phyloP scores from a whole-genome alignment of 306 rosid genomes.

The Canavalia ensiformis region DNA sequence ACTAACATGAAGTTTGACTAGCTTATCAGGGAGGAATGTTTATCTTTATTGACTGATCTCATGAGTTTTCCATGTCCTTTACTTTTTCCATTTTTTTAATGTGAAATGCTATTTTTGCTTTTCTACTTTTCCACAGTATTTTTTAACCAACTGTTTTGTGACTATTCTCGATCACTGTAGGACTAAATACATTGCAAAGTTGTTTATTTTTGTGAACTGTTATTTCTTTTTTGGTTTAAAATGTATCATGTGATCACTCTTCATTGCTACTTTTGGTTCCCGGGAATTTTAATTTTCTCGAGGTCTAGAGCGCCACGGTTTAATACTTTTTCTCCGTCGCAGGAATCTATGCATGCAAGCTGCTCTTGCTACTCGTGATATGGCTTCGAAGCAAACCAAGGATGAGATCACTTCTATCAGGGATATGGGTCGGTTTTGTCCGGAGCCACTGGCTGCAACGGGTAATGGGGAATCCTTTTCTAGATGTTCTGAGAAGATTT shows the following conservation, averaged over 20 bases:
- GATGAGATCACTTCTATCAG: slow-evolving; percentile 47
- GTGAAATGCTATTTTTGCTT: slow-evolving; percentile 5
- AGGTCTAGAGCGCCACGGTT: slow-evolving; percentile 60
- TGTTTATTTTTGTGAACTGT: not conserved
- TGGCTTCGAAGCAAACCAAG: slow-evolving; percentile 45
- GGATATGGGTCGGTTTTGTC: slow-evolving; percentile 40
- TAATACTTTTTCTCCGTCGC: slow-evolving; percentile 61
- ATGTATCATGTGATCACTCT: not conserved
- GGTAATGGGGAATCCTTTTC: slow-evolving; percentile 46
- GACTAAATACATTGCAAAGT: slow-evolving; percentile 12
- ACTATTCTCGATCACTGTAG: slow-evolving; percentile 7
- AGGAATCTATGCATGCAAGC: slow-evolving; percentile 64
- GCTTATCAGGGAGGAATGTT: no score
- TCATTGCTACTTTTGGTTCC: slow-evolving; percentile 15
- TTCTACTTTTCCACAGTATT: slow-evolving; percentile 9
- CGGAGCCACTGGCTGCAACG: slow-evolving; percentile 43
- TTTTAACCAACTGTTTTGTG: not conserved
- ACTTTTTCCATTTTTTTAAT: slow-evolving; percentile 8
- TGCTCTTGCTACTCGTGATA: slow-evolving; percentile 64
- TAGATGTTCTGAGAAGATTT: slow-evolving; percentile 41
- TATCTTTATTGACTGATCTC: not conserved
- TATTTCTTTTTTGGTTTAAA: not conserved
- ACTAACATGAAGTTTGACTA: not conserved
- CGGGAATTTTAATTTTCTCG: no score
- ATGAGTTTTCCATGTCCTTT: not conserved